Percentiles rank a stretch among this genome's conserved stretches.
Evolutionary conservation across 1,139 yeast species (phyloP).

Genomic region (Blastobotrys serpentis): DNA sequence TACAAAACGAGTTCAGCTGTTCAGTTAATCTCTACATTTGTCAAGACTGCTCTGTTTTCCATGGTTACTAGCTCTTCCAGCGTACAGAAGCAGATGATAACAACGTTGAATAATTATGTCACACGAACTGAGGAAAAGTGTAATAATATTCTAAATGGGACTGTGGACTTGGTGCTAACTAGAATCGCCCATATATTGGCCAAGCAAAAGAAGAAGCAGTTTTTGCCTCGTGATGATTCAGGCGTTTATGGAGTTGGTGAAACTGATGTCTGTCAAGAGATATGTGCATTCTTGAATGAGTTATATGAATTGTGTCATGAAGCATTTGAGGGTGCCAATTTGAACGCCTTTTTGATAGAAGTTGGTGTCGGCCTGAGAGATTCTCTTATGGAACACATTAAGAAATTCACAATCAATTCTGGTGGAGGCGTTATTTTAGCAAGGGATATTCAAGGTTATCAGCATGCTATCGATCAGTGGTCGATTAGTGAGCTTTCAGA

Average conservation of each 20-base stretch:
- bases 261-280: conserved; percentile 56
- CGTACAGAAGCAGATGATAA: conserved; percentile 64
- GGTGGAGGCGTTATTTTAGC: conserved; percentile 85
- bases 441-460: conserved; percentile 78
- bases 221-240: conserved; percentile 46
- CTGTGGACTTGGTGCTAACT: conserved; percentile 46
- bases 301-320: conserved; percentile 36
- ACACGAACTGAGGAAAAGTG: conserved; percentile 67
- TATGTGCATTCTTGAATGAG: conserved; percentile 53
- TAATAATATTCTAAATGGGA: conserved; percentile 61
- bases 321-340: conserved; percentile 54
- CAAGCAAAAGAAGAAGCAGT: conserved; percentile 66
- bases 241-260: conserved; percentile 43
- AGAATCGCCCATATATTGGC: conserved; percentile 45
- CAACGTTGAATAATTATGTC: conserved; percentile 65
- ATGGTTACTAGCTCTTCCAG: conserved; percentile 54
- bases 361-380: conserved; percentile 63
- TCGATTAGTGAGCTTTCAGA: conserved; percentile 61
- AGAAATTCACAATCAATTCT: conserved; percentile 71
- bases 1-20: conserved; percentile 62
- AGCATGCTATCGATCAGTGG: conserved; percentile 72
- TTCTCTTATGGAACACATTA: conserved; percentile 68
- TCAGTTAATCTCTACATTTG: conserved; percentile 65
- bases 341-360: conserved; percentile 52
- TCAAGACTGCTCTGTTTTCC: conserved; percentile 70